phyloP scores from a whole-genome alignment of 2,329 filamentous ascomycete genomes.

The Proliferodiscus dingleyae region DNA sequence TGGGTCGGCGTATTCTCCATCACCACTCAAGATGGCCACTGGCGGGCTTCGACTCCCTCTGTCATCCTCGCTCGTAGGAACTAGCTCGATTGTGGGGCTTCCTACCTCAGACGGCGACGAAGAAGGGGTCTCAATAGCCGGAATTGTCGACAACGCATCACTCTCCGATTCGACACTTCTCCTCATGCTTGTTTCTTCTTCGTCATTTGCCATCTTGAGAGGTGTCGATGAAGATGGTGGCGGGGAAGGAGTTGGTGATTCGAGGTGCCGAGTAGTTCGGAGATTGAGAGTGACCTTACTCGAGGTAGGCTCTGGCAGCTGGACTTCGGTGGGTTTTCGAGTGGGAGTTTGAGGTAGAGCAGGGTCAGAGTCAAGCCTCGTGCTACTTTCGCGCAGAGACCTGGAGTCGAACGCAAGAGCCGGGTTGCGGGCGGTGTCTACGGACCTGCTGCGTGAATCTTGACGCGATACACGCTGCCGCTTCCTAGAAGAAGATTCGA shows the following conservation, averaged over 20 bases:
- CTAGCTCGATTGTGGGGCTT: conserved; percentile 30
- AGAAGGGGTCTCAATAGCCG: conserved; percentile 28
- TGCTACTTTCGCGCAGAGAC: conserved; percentile 18
- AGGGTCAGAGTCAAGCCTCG: conserved; percentile 32
- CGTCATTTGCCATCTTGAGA: conserved; percentile 24
- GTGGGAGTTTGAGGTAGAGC: conserved; percentile 28
- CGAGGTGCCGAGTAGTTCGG: conserved; percentile 42
- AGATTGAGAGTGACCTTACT: conserved; percentile 59
- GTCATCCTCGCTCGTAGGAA: conserved; percentile 25
- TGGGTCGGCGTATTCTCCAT: conserved; percentile 35
- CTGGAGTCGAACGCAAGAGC: conserved; percentile 17
- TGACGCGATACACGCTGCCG: conserved; percentile 56
- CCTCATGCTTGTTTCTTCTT: conserved; percentile 18
- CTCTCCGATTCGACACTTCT: conserved; percentile 30
- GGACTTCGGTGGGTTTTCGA: conserved; percentile 30
- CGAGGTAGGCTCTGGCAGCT: conserved; percentile 41
- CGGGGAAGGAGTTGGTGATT: conserved; percentile 40
- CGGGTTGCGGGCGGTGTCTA: conserved; percentile 33
- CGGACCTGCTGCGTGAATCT: conserved; percentile 49
- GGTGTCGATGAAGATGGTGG: conserved; percentile 36
- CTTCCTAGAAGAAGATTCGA: conserved; percentile 48
- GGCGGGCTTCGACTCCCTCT: conserved; percentile 20
- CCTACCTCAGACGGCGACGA: conserved; percentile 27
- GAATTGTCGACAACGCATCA: conserved; percentile 27
- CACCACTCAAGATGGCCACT: conserved; percentile 28